Percentiles rank a stretch among this genome's conserved stretches.
Evolutionary conservation across 2,329 filamentous ascomycete genomes (phyloP).

Genomic region (Claviceps humidiphila): DNA sequence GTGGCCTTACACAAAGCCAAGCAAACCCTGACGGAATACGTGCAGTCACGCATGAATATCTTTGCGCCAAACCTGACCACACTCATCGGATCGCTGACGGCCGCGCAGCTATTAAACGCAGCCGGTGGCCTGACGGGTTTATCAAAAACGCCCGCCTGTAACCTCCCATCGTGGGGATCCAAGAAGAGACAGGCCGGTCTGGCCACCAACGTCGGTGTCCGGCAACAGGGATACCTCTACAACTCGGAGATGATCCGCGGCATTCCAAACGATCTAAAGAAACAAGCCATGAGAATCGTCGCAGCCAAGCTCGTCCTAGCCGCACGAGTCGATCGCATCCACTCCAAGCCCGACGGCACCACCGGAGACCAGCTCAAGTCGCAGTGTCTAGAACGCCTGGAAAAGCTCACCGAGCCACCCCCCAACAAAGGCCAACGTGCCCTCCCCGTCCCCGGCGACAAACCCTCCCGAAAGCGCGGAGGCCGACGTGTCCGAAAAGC

Average conservation of each 20-base stretch:
- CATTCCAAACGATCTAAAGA: slow-evolving; percentile 76
- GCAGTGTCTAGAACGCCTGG: slow-evolving; percentile 71
- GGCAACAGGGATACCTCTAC: slow-evolving; percentile 88
- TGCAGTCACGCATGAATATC: slow-evolving; percentile 90
- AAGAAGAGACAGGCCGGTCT: slow-evolving; percentile 77
- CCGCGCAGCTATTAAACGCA: slow-evolving; percentile 91
- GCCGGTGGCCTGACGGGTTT: slow-evolving; percentile 79
- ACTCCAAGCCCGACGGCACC: slow-evolving; percentile 68
- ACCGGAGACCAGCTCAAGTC: slow-evolving; percentile 71
- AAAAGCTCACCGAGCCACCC: slow-evolving; percentile 84
- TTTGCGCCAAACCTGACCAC: slow-evolving; percentile 91
- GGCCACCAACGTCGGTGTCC: slow-evolving; percentile 81
- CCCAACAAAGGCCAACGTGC: slow-evolving; percentile 80
- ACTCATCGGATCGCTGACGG: slow-evolving; percentile 82
- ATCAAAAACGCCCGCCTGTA: slow-evolving; percentile 86
- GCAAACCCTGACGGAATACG: slow-evolving; percentile 76
- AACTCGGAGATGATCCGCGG: slow-evolving; percentile 78
- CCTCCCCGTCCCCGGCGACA: slow-evolving; percentile 86
- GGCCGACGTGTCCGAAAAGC: slow-evolving; percentile 82
- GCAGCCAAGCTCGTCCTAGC: slow-evolving; percentile 90
- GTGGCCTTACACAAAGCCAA: slow-evolving; percentile 82
- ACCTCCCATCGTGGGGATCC: slow-evolving; percentile 78
- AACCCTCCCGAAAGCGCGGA: slow-evolving; percentile 83
- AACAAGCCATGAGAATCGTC: slow-evolving; percentile 89
- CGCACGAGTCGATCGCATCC: slow-evolving; percentile 76